Percentiles rank a stretch among this genome's conserved stretches.
Conservation (phyloP, 2,329 filamentous ascomycete species). For the Rutstroemia sp. region DNA sequence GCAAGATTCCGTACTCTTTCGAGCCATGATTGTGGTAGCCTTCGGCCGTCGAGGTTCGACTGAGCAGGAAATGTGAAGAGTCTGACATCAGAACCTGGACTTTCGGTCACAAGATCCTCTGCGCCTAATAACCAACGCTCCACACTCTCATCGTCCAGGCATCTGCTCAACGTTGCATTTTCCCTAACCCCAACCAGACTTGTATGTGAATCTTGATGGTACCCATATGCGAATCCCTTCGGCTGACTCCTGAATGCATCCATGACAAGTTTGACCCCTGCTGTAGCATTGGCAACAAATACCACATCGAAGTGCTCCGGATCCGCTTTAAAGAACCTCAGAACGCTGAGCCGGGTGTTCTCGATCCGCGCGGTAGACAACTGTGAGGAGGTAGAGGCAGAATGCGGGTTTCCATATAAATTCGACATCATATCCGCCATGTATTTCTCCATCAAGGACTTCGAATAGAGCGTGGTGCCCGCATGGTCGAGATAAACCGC, state of each 20-base stretch:
- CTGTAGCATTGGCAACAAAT: constrained; percentile 89
- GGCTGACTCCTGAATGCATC: constrained; percentile 66
- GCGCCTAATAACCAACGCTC: constrained; percentile 52
- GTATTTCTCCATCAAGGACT: constrained; percentile 74
- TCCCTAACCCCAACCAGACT: constrained; percentile 78
- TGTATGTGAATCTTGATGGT: constrained; percentile 80
- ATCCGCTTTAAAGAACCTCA: constrained; percentile 75
- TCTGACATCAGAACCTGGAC: constrained; percentile 18
- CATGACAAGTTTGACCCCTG: constrained; percentile 77
- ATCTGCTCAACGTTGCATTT: constrained; percentile 55
- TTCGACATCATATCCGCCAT: constrained; percentile 63
- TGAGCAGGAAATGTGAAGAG: constrained; percentile 70
- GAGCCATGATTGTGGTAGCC: constrained; percentile 67
- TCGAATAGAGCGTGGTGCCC: constrained; percentile 78
- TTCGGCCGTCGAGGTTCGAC: constrained; percentile 47
- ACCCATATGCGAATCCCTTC: constrained; percentile 72
- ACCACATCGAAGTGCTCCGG: constrained; percentile 78
- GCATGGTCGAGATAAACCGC: constrained; percentile 80
- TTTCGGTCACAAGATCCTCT: constrained; percentile 27
- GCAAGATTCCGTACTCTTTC: constrained; percentile 35
- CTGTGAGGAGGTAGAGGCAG: constrained; percentile 74
- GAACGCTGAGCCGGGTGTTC: constrained; percentile 60
- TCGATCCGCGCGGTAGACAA: constrained; percentile 68
- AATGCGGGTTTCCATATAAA: constrained; percentile 89
- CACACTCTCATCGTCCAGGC: constrained; percentile 60